Percentiles rank a stretch among this genome's conserved stretches.
These are phyloP conservation scores for Nicotiana noctiflora DNA, from an alignment of 257 asterid species.

Conservation along the genomic window DNA sequence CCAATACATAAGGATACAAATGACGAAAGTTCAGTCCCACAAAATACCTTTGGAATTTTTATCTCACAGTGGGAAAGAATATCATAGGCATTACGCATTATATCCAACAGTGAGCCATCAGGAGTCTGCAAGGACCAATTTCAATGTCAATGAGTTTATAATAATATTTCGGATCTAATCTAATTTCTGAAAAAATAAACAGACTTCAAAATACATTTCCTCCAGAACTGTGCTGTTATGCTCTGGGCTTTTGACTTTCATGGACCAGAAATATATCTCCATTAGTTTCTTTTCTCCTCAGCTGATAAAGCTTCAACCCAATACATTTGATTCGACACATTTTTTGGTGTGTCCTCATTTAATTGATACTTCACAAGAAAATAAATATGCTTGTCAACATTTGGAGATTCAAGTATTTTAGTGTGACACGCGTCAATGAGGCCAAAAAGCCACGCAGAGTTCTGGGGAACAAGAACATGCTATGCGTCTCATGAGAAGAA, in stretches of 20 bases:
- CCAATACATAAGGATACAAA: neutral
- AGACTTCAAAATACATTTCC: neutral
- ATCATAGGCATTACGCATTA: constrained; percentile 95
- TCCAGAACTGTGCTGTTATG: neutral
- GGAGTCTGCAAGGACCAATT: constrained; percentile 77
- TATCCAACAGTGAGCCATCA: constrained; percentile 91
- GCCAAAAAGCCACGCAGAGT: neutral
- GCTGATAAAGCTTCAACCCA: neutral
- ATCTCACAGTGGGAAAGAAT: constrained; percentile 76
- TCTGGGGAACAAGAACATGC: neutral
- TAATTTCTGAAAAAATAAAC: neutral
- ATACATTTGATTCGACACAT: neutral
- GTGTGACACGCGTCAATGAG: neutral
- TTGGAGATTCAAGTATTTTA: neutral
- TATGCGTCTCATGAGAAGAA: neutral
- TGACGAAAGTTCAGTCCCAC: neutral
- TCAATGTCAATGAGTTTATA: neutral
- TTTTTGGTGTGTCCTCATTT: neutral
- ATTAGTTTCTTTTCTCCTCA: neutral
- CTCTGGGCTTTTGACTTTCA: neutral
- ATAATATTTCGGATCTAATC: neutral
- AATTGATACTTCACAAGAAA: neutral
- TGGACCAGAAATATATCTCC: neutral
- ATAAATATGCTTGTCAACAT: neutral
- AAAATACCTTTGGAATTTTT: constrained; percentile 67